A percentile compares a stretch with the other conserved stretches of the same genome.
These are phyloP conservation scores for Pogostemon cablin DNA, from an alignment of 257 asterid species.

Conservation along the genomic window DNA sequence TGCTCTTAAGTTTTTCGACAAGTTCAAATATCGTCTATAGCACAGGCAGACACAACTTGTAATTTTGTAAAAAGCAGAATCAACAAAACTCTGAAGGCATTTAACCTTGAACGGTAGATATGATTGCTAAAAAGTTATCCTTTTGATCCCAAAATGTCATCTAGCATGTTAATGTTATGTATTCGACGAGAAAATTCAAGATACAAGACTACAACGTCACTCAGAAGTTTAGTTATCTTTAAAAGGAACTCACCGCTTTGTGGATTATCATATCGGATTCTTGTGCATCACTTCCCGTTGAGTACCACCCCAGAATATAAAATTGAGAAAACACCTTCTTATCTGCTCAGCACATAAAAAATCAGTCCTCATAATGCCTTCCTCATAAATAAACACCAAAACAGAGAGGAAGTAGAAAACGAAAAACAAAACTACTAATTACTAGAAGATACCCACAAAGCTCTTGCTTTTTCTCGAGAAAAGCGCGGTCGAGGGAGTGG, in stretches of 20 bases:
- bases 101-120: background rate
- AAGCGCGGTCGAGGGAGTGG: constrained; percentile 80
- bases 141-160: background rate
- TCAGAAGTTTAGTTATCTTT: background rate
- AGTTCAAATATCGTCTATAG: background rate
- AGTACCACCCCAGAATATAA: constrained; percentile 94
- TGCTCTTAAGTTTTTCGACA: constrained; percentile 2
- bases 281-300: constrained; percentile 90
- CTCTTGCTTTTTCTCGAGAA: constrained; percentile 94
- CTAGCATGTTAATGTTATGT: constrained; percentile 16
- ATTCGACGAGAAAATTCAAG: constrained; percentile 6
- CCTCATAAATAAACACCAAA: constrained; percentile 17
- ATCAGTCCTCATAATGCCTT: background rate
- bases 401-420: background rate
- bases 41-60: background rate
- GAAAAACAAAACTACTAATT: background rate
- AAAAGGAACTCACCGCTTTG: constrained; percentile 72
- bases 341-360: constrained; percentile 54
- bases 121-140: background rate
- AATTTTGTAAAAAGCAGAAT: background rate
- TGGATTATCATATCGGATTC: constrained; percentile 92
- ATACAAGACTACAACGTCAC: constrained; percentile 1
- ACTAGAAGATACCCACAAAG: constrained; percentile 58
- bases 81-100: background rate
- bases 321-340: constrained; percentile 94